These are phyloP conservation scores for Candida sp. DNA, from an alignment of 1,139 yeast genomes.

Conservation along the genomic window DNA sequence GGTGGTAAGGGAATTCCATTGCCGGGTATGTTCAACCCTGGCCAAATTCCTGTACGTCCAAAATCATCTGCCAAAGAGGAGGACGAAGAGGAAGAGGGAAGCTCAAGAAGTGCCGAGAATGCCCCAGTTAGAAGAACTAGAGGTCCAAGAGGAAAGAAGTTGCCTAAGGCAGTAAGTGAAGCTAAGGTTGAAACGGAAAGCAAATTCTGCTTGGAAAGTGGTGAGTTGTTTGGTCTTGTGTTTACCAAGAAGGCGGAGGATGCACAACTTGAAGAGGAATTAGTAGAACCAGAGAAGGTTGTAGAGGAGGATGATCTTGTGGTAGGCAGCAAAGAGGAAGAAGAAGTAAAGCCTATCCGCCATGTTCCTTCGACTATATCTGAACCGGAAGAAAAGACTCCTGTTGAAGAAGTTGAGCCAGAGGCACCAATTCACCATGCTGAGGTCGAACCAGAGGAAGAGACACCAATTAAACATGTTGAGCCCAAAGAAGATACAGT, in stretches of 20 bases:
- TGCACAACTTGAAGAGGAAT: neutral
- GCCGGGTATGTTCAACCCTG: constrained; percentile 62
- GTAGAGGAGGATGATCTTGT: neutral
- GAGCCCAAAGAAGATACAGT: neutral
- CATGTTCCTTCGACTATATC: no score
- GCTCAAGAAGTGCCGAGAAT: constrained; percentile 17
- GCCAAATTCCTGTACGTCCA: constrained; percentile 17
- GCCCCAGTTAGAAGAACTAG: constrained; percentile 49
- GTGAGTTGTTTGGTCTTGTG: constrained; percentile 41
- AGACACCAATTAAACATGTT: neutral
- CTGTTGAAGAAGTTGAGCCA: neutral
- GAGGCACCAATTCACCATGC: neutral
- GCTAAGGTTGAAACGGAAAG: constrained; percentile 35
- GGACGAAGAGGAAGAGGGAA: constrained; percentile 12
- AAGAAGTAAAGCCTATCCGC: neutral
- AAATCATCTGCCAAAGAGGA: constrained; percentile 1
- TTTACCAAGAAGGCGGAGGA: constrained; percentile 9
- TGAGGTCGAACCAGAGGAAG: neutral
- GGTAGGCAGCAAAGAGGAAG: neutral
- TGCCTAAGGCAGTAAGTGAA: constrained; percentile 66
- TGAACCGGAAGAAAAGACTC: neutral
- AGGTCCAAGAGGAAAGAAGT: constrained; percentile 81
- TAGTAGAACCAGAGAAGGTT: neutral
- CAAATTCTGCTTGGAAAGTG: constrained; percentile 33
- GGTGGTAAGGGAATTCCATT: constrained; percentile 59